Conservation (phyloP, 2,329 filamentous ascomycete species). For the Sporothrix schenckii region DNA sequence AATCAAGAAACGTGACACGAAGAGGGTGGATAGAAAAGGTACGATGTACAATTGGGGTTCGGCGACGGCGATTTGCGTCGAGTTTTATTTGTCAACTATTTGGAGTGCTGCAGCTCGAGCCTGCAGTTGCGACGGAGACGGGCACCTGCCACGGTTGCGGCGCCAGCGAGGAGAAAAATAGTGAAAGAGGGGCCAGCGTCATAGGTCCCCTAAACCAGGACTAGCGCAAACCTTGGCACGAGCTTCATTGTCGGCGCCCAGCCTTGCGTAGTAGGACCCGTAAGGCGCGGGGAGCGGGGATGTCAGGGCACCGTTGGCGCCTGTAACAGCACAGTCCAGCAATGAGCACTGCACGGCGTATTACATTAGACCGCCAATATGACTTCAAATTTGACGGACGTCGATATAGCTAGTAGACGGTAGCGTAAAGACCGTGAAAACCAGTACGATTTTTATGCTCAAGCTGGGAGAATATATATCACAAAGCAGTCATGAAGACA, state of each 20-base stretch:
- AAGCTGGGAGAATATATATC: not conserved
- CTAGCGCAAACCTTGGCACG: not conserved
- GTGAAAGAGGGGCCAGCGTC: slow-evolving; percentile 9
- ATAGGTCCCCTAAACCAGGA: slow-evolving; percentile 17
- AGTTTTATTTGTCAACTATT: slow-evolving; percentile 14
- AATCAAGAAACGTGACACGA: not conserved
- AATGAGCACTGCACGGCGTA: not conserved
- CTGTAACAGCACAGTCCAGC: slow-evolving; percentile 8
- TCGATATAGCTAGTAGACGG: too few species aligned
- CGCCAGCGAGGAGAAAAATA: slow-evolving; percentile 1
- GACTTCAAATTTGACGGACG: too few species aligned
- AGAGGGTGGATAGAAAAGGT: not conserved
- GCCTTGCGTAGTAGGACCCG: not conserved
- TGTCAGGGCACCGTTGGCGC: not conserved
- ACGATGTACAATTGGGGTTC: not conserved
- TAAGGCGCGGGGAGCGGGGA: slow-evolving; percentile 13
- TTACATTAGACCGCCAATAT: not conserved
- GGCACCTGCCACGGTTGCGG: not conserved
- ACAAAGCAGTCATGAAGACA: not conserved
- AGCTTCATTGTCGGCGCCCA: not conserved
- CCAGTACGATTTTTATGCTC: not conserved
- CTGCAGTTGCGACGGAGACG: slow-evolving; percentile 15
- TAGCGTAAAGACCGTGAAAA: not conserved
- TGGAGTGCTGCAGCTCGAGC: slow-evolving; percentile 1
- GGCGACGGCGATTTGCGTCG: slow-evolving; percentile 4